A percentile compares a stretch with the other conserved stretches of the same genome.
Conservation (phyloP, 192 early-diverging fungal genomes). For the Coemansia sp. region DNA sequence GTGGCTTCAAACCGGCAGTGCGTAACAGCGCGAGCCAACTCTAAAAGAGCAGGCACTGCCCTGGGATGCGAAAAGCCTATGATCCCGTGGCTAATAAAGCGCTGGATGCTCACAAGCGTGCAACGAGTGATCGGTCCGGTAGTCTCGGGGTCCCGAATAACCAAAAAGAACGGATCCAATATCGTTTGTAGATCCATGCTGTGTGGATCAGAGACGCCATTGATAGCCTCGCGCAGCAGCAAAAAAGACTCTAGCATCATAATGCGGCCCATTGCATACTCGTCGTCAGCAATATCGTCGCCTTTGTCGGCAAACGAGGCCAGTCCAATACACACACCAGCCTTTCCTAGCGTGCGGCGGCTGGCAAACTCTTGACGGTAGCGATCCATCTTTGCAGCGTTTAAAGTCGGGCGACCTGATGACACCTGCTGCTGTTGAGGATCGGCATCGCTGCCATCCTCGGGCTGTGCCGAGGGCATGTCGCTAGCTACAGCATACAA, state of each 20-base stretch:
- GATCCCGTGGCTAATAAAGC: constrained; percentile 82
- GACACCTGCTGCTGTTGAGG: not conserved
- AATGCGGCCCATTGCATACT: constrained; percentile 27
- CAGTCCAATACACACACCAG: constrained; percentile 43
- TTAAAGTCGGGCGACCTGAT: not conserved
- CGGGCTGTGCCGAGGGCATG: not conserved
- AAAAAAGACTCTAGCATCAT: constrained; percentile 48
- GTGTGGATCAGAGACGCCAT: constrained; percentile 53
- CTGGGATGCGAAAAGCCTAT: constrained; percentile 45
- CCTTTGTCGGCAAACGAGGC: constrained; percentile 37
- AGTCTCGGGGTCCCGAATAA: constrained; percentile 89
- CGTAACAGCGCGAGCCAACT: constrained; percentile 73
- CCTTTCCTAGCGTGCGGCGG: constrained; percentile 42
- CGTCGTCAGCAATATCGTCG: constrained; percentile 26
- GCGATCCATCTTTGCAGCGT: constrained; percentile 7
- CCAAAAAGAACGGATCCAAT: constrained; percentile 89
- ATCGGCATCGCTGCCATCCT: not conserved
- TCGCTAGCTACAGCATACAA: not conserved
- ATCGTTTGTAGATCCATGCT: constrained; percentile 67
- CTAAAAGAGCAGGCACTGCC: constrained; percentile 38
- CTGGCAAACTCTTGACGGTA: constrained; percentile 37
- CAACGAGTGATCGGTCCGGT: constrained; percentile 92
- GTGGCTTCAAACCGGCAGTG: constrained; percentile 96
- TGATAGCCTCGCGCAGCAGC: constrained; percentile 41
- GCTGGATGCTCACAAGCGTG: constrained; percentile 86